A percentile compares a stretch with the other conserved stretches of the same genome.
Conservation (phyloP, 2,329 filamentous ascomycete genomes). For the Fusarium sp. region DNA sequence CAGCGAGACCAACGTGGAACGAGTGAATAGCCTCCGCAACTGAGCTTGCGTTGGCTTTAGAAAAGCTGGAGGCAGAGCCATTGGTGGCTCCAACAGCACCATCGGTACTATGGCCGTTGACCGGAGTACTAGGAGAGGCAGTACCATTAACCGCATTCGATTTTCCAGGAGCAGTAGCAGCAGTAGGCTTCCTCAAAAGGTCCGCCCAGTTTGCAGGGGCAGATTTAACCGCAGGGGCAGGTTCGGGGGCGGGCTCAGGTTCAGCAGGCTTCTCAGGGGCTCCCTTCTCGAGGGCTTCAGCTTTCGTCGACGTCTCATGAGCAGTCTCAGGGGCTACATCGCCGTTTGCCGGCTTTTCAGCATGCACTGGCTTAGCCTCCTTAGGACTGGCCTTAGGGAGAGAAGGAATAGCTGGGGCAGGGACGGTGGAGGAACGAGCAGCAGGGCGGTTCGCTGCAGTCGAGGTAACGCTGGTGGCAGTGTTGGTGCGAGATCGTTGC, state of each 20-base stretch:
- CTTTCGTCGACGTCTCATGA: conserved; percentile 7
- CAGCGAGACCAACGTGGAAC: conserved; percentile 72
- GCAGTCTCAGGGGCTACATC: conserved; percentile 25
- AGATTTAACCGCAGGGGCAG: conserved; percentile 40
- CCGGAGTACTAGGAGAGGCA: conserved; percentile 14
- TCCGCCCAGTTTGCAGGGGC: conserved; percentile 54
- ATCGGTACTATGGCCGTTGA: conserved; percentile 41
- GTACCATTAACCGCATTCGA: conserved; percentile 42
- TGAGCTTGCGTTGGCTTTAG: conserved; percentile 62
- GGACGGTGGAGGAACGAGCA: conserved; percentile 49
- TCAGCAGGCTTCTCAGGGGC: conserved; percentile 41
- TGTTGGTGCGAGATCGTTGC: conserved; percentile 40
- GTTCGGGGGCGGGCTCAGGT: conserved; percentile 25
- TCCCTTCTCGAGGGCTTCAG: conserved; percentile 31
- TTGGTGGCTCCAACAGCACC: conserved; percentile 21
- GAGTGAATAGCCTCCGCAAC: conserved; percentile 80
- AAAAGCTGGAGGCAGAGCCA: conserved; percentile 48
- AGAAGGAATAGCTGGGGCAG: conserved; percentile 58
- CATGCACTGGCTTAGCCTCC: conserved; percentile 40
- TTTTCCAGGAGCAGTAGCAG: conserved; percentile 25
- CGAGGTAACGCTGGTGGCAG: conserved; percentile 33
- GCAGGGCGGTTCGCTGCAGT: conserved; percentile 42
- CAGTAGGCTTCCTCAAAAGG: conserved; percentile 48
- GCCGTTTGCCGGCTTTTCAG: conserved; percentile 40
- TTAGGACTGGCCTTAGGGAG: conserved; percentile 53